These are phyloP conservation scores for Skeletonema grethae DNA, from an alignment of 108 stramenopile genomes.

Conservation along the genomic window DNA sequence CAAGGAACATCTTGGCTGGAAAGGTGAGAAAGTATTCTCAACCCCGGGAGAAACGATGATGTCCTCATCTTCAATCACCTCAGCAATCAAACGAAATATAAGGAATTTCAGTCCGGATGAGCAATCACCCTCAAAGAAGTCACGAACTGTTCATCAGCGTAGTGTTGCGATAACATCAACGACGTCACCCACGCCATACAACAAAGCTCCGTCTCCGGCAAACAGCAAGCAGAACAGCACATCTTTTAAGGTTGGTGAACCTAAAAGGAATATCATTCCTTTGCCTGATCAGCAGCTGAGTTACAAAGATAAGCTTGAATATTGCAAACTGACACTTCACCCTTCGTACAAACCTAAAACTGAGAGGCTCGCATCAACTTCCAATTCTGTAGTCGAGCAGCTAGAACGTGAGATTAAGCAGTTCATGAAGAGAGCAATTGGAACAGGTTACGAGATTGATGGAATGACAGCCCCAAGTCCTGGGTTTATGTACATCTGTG, in stretches of 20 bases:
- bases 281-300: conserved; percentile 9
- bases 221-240: conserved; percentile 4
- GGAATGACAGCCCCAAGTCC: conserved; percentile 19
- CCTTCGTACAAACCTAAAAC: conserved; percentile 17
- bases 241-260: background rate
- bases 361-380: conserved; percentile 16
- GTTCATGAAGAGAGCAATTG: conserved; percentile 32
- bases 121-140: background rate
- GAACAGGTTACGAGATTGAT: conserved; percentile 7
- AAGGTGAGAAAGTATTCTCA: conserved; percentile 5
- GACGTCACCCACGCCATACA: background rate
- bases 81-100: background rate
- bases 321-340: conserved; percentile 32
- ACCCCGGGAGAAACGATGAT: conserved; percentile 1
- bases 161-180: background rate
- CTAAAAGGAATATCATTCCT: conserved; percentile 12
- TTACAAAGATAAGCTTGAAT: conserved; percentile 37
- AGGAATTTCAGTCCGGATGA: background rate
- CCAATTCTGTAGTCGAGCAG: conserved; percentile 8
- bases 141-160: background rate
- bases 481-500: conserved; percentile 69
- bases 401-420: conserved; percentile 26
- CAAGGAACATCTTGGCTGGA: conserved; percentile 24
- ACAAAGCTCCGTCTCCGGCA: conserved; percentile 2
- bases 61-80: background rate